Conservation (phyloP, 2,329 filamentous ascomycete genomes). For the Talaromyces rugulosus region DNA sequence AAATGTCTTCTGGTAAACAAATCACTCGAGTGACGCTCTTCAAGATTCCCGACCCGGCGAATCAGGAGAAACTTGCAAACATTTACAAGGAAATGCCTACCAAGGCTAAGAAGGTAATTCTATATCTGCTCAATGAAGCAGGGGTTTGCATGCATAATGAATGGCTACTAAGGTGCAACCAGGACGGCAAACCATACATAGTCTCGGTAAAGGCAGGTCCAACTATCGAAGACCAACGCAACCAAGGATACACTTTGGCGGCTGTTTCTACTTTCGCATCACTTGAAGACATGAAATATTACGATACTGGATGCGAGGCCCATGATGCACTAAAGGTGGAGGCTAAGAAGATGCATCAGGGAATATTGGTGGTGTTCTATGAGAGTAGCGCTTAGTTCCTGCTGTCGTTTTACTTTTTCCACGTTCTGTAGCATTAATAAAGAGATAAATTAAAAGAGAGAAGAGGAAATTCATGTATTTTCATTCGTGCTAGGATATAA, state of each 20-base stretch:
- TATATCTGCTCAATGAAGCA: neutral
- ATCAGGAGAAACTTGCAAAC: slow-evolving; percentile 3
- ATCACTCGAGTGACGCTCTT: slow-evolving; percentile 7
- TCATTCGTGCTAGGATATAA: neutral
- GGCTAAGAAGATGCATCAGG: slow-evolving; percentile 23
- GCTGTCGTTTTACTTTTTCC: neutral
- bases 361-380: slow-evolving; percentile 33
- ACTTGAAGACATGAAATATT: slow-evolving; percentile 66
- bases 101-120: slow-evolving; percentile 3
- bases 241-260: slow-evolving; percentile 62
- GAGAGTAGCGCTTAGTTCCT: slow-evolving; percentile 28
- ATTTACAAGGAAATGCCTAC: slow-evolving; percentile 5
- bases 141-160: neutral
- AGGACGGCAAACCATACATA: slow-evolving; percentile 72
- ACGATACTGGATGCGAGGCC: slow-evolving; percentile 57
- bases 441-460: neutral
- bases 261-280: slow-evolving; percentile 61
- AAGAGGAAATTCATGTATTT: too few relatives aligned
- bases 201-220: slow-evolving; percentile 53
- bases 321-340: slow-evolving; percentile 47
- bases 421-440: neutral
- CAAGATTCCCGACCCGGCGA: slow-evolving; percentile 6
- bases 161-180: neutral
- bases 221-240: slow-evolving; percentile 55
- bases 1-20: neutral